Percentiles rank a stretch among this genome's conserved stretches.
Conservation (phyloP, 768 basidiomycete genomes). For the Termitomyces sp. region DNA sequence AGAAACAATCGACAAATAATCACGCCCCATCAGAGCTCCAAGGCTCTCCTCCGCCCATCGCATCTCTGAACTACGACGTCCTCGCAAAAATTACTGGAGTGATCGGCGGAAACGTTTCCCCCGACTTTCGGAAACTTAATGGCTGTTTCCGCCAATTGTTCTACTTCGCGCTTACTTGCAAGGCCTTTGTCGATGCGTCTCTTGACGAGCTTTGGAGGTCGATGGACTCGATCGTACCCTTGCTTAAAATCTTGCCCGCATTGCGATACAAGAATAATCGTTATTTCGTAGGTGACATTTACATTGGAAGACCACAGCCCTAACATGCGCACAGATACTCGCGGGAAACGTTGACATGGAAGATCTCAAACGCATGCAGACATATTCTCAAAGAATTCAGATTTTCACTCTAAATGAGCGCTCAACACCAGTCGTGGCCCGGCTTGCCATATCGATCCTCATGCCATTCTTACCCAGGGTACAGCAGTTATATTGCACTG, state of each 20-base stretch:
- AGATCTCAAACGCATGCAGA: neutral
- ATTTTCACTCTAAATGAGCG: neutral
- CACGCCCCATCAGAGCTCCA: neutral
- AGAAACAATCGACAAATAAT: neutral
- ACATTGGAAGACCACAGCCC: neutral
- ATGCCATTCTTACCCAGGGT: neutral
- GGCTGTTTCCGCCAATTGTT: neutral
- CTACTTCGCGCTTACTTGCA: neutral
- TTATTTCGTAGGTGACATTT: neutral
- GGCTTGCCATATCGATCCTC: neutral
- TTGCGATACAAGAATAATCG: neutral
- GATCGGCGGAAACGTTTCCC: neutral
- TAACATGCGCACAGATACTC: neutral
- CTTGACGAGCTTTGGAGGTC: slow-evolving; percentile 2
- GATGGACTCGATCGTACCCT: slow-evolving; percentile 1
- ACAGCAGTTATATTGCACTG: neutral
- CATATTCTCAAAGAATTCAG: neutral
- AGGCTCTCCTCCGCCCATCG: neutral
- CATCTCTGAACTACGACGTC: neutral
- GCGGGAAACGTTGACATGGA: neutral
- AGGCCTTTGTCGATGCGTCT: neutral
- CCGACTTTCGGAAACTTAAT: neutral
- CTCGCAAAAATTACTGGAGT: neutral
- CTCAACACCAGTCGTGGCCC: neutral
- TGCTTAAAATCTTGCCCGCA: neutral